A percentile compares a stretch with the other conserved stretches of the same genome.
phyloP scores from a whole-genome alignment of 2,329 filamentous ascomycete genomes.

The Colletotrichum neosansevieriae region DNA sequence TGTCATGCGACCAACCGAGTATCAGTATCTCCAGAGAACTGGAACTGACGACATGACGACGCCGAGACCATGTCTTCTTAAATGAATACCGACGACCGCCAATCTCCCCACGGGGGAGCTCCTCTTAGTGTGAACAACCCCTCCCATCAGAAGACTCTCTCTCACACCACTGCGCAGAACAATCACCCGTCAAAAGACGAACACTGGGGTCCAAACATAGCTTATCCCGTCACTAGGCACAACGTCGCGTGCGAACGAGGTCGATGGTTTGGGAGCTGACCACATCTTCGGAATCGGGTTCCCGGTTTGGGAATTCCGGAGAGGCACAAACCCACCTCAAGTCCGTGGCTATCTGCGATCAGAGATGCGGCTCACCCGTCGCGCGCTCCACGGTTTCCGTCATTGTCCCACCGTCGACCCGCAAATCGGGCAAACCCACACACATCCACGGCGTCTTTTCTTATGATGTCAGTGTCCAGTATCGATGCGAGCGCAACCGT shows the following conservation, averaged over 20 bases:
- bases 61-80: not conserved
- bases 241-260: not conserved
- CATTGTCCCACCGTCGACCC: slow-evolving; percentile 36
- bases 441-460: not conserved
- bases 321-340: not conserved
- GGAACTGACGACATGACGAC: not conserved
- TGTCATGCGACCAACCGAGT: too few relatives aligned
- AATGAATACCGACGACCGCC: not conserved
- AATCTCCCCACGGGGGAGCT: slow-evolving; percentile 4
- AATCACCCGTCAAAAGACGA: not conserved
- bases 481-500: not conserved
- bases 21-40: too few relatives aligned
- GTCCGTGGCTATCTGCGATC: slow-evolving; percentile 23
- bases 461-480: slow-evolving; percentile 35
- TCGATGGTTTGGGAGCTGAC: not conserved
- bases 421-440: slow-evolving; percentile 12
- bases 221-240: not conserved
- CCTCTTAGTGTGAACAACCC: not conserved
- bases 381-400: slow-evolving; percentile 32
- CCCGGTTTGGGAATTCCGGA: slow-evolving; percentile 7
- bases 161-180: not conserved
- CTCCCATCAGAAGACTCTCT: too few relatives aligned
- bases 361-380: slow-evolving; percentile 13
- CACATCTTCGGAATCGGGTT: not conserved
- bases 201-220: not conserved